Base-by-base conservation (phyloP, 2,329 filamentous ascomycete genomes). In the Colletotrichum sp. region DNA sequence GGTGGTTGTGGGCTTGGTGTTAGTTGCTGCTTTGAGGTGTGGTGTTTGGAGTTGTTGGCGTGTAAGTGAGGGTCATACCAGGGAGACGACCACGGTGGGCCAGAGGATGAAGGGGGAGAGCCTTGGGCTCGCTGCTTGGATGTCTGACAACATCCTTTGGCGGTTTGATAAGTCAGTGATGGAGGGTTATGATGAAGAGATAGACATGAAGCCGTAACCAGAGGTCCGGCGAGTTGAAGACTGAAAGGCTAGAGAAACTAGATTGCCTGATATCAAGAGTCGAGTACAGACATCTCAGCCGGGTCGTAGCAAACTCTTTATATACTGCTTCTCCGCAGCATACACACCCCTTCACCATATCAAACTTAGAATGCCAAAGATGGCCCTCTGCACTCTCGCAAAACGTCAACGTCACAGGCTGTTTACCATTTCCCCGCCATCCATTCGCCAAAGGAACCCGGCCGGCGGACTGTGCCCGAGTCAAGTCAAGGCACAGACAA, bases 101-200 rank as follows among this genome's bases (percentile, higher is more conserved):
- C 73, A 76, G 16, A 76, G 29, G 15, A 76, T 61, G 11, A 69
- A 22, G 29, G 57, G 39, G 25, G 73, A 69, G 57, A 69, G 44
- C 34, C 64, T 59, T 25, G 32, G 49, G 49, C 64, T 68, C 44
- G n/a, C 16, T 15, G 13, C 16, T n/a, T 73, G 70, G 6, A 62
- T 36, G 11, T 39, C 64, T 55, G 34, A 36, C 27, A 29, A 15
- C 73, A 61, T 64, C 59, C 32, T 62, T 30, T n/a, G 29, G 19
- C 29, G 8, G 12, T 32, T 25, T 7, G 32, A 16, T 12, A 7
- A n/a, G 12, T 22, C 9, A n/a, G 57, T 4, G 15, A 2, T 25
- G 0, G 19, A n/a, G 19, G 19, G 3, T 15, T 30, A 62, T 62
- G 59, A 32, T 34, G 29, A 34, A 16, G 11, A 2, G 30, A 16